Evolutionary conservation across 306 rosid genomes (phyloP).

Genomic region (Rubus parviflorus): DNA sequence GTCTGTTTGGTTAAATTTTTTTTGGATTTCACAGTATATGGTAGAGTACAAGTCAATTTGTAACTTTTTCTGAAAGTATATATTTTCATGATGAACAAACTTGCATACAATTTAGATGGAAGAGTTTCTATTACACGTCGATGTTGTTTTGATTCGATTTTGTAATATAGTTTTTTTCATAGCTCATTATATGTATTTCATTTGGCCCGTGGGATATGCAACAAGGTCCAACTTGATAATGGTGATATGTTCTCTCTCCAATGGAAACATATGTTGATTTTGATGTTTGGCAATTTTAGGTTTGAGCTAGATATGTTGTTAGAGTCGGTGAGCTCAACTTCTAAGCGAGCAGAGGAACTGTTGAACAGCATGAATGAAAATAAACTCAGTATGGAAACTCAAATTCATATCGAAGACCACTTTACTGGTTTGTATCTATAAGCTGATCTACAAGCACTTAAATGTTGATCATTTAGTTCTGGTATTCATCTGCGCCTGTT

Average conservation of each 20-base stretch:
- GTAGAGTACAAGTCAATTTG: background rate
- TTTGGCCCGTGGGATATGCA: background rate
- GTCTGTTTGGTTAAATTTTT: background rate
- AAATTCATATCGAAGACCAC: slow-evolving; percentile 70
- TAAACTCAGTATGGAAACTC: slow-evolving; percentile 54
- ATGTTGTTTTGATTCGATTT: background rate
- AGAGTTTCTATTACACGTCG: background rate
- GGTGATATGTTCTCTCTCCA: background rate
- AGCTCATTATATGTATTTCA: background rate
- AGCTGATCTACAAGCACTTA: background rate
- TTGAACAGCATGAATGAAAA: slow-evolving; percentile 63
- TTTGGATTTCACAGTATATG: background rate
- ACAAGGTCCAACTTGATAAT: background rate
- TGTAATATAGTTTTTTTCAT: background rate
- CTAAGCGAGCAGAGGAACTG: slow-evolving; percentile 83
- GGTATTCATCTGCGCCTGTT: slow-evolving; percentile 8
- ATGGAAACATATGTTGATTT: slow-evolving; percentile 18
- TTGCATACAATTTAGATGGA: background rate
- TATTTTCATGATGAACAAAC: background rate
- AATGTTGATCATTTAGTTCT: slow-evolving; percentile 7
- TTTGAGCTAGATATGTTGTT: slow-evolving; percentile 97
- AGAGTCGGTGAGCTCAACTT: slow-evolving; percentile 89
- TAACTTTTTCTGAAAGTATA: background rate
- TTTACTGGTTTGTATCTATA: slow-evolving; percentile 67
- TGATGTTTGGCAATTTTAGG: slow-evolving; percentile 43